phyloP scores from a whole-genome alignment of 768 basidiomycete species.

The Tulasnella sp. region DNA sequence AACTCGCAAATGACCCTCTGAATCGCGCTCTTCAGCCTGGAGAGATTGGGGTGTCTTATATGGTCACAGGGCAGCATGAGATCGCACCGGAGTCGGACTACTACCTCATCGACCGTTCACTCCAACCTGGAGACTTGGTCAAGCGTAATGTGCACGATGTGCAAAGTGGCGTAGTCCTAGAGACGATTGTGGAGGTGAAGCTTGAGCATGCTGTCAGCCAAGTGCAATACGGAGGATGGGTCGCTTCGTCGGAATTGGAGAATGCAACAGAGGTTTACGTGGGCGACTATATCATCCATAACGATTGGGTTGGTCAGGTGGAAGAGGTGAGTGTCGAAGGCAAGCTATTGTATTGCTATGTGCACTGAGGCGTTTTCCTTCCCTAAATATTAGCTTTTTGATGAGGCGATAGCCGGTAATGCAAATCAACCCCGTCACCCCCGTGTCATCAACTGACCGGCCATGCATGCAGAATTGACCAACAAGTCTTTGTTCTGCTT shows the following conservation, averaged over 20 bases:
- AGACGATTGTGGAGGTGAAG: conserved; percentile 52
- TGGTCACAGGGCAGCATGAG: conserved; percentile 47
- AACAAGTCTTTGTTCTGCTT: conserved; percentile 57
- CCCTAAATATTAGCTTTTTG: conserved; percentile 52
- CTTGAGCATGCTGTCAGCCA: conserved; percentile 67
- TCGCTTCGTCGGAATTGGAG: conserved; percentile 48
- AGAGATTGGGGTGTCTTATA: conserved; percentile 75
- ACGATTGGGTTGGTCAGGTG: conserved; percentile 88
- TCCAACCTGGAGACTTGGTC: conserved; percentile 73
- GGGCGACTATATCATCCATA: conserved; percentile 67
- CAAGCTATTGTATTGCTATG: not conserved
- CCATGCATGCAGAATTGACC: conserved; percentile 40
- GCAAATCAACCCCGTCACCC: not conserved
- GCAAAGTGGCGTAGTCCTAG: conserved; percentile 66
- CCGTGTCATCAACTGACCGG: not conserved
- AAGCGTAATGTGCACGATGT: conserved; percentile 70
- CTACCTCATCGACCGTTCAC: conserved; percentile 62
- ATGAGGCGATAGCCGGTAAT: conserved; percentile 55
- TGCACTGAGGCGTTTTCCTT: not conserved
- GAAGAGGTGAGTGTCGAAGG: conserved; percentile 52
- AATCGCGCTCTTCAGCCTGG: conserved; percentile 67
- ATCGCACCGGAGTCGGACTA: conserved; percentile 66
- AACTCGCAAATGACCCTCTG: conserved; percentile 46
- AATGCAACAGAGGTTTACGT: conserved; percentile 55
- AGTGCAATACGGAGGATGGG: conserved; percentile 55